phyloP scores from a whole-genome alignment of 352 stramenopile species.

The Stramenopiles sp. region DNA sequence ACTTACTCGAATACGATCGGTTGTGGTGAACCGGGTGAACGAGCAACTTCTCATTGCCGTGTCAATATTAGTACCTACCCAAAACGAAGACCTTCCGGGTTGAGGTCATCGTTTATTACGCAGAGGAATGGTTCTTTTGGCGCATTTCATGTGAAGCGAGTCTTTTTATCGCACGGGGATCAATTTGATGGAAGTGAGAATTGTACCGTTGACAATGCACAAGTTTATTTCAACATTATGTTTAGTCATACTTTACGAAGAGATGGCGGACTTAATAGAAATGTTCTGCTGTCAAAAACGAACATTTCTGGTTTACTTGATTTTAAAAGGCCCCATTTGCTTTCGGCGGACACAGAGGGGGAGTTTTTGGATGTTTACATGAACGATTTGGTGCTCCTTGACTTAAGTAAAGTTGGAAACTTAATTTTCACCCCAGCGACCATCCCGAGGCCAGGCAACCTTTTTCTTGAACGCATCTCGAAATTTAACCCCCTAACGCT shows the following conservation, averaged over 20 bases:
- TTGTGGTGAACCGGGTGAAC: not conserved
- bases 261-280: not conserved
- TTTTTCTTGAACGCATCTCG: not conserved
- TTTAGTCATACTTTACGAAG: not conserved
- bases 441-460: not conserved
- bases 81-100: not conserved
- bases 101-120: not conserved
- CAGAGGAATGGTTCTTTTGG: not conserved
- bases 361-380: not conserved
- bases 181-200: not conserved
- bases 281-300: not conserved
- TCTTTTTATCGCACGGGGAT: not conserved
- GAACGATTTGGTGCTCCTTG: not conserved
- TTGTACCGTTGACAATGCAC: not conserved
- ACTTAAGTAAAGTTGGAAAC: not conserved
- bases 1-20: not conserved
- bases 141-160: not conserved
- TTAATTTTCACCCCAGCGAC: not conserved
- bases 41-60: not conserved
- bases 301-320: not conserved
- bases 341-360: too few relatives aligned
- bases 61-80: not conserved
- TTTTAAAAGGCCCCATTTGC: too few relatives aligned
- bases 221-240: not conserved
- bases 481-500: not conserved